Percentiles rank a stretch among this genome's conserved stretches.
Evolutionary conservation across 1,284 basidiomycete species (phyloP).

Genomic region (Fomitiporia mediterranea): DNA sequence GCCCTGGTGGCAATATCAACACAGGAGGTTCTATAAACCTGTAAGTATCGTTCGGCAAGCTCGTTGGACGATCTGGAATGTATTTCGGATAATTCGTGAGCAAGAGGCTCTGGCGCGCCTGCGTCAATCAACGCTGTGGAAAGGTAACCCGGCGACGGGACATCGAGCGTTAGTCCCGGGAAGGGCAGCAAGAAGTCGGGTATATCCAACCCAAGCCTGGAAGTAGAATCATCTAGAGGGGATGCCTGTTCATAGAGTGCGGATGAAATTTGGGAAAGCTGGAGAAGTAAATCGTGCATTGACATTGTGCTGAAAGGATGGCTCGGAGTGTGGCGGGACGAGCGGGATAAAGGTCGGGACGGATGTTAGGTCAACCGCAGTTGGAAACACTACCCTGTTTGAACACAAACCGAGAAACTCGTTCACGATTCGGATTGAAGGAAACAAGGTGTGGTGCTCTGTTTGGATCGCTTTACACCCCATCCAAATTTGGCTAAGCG

Average conservation of each 20-base stretch:
- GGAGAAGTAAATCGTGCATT: not conserved
- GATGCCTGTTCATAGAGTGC: not conserved
- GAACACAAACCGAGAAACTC: too few species aligned
- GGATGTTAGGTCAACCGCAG: too few species aligned
- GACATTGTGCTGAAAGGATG: not conserved
- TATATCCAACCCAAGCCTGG: not conserved
- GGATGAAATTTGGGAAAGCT: not conserved
- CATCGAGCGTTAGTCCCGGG: not conserved
- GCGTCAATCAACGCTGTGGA: not conserved
- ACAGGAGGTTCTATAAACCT: not conserved
- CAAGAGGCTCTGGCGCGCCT: not conserved
- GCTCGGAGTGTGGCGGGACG: too few species aligned
- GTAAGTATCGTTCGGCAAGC: not conserved
- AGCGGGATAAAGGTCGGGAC: too few species aligned
- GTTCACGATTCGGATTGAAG: too few species aligned
- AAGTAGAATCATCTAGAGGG: not conserved
- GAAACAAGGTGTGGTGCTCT: too few species aligned
- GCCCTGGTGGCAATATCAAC: not conserved
- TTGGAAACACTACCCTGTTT: too few species aligned
- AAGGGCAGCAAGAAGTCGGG: not conserved
- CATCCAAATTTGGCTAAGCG: too few species aligned
- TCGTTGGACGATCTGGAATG: not conserved
- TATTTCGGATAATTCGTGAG: conserved; percentile 4
- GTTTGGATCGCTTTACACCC: too few species aligned
- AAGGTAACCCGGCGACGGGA: not conserved